Conservation (phyloP, 306 rosid species). For the Inga laurina region DNA sequence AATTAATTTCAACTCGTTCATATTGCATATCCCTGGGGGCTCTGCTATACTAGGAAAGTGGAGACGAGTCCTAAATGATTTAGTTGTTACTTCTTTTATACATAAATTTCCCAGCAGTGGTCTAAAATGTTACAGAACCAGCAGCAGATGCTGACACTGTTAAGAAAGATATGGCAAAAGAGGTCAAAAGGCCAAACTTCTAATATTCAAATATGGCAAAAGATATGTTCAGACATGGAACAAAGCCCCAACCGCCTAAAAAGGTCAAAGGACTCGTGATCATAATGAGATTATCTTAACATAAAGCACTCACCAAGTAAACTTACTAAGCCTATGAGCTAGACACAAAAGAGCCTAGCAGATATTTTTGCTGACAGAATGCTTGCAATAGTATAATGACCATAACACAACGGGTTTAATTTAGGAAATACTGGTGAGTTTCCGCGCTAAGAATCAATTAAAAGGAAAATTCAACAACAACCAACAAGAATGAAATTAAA, state of each 20-base stretch:
- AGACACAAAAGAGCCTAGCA: background rate
- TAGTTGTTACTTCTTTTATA: background rate
- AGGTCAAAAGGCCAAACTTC: too few species aligned
- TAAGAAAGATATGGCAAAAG: background rate
- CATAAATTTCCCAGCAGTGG: background rate
- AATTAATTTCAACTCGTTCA: constrained; percentile 27
- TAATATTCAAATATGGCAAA: too few species aligned
- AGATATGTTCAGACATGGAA: too few species aligned
- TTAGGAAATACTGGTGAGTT: background rate
- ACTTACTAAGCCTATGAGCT: background rate
- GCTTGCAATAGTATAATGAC: background rate
- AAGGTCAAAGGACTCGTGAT: background rate
- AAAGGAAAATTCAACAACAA: background rate
- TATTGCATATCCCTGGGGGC: background rate
- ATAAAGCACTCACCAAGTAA: background rate
- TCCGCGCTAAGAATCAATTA: background rate
- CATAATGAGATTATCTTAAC: background rate
- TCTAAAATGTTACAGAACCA: background rate
- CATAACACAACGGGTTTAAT: background rate
- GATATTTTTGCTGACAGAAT: background rate
- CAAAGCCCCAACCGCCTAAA: background rate
- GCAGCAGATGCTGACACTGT: background rate
- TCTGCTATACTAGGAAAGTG: background rate
- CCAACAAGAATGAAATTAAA: constrained; percentile 1
- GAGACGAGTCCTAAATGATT: background rate